Base-by-base conservation (phyloP, 1,139 yeast species). In the Hyphopichia wangnamkhiaoensis region DNA sequence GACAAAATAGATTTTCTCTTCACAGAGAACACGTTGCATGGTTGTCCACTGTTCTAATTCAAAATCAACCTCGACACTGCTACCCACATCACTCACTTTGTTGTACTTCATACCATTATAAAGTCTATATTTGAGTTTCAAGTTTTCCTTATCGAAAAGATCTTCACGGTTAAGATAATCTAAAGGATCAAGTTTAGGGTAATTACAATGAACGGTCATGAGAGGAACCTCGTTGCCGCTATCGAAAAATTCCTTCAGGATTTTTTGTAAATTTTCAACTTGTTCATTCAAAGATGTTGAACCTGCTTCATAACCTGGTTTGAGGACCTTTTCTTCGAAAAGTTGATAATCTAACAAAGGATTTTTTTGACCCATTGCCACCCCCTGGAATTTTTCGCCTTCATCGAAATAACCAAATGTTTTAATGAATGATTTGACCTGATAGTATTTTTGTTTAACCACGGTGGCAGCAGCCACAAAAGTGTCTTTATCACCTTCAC, bases 401-500 rank as follows among this genome's bases (percentile, higher is more conserved):
- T 43, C 38, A 35, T 61, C 64, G 15, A 47, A 28, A 39, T 65
- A 65, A 1, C 75, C 74, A 34, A 55, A 42, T 1, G 74, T 63
- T 33, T 47, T 46, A 17, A 69, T 63, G 38, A 48, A 58, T 2
- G 71, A 60, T 39, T 52, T 74, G 7, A 80, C 76, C 52, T 79
- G 85, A 52, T 80, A 80, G 38, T 65, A 78, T 2, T 63, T 61
- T 43, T 75, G 68, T 1, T 63, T 59, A 8, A 71, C 65, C n/a
- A 66, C 74, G 36, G 61, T 57, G 1, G 84, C 82, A 1, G 83
- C 85, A 0, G 83, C 76, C 18, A 69, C 65, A 52, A 79, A 80
- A 0, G 87, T 81, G 45, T 81, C 87, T 51, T 81, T 81, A 48
- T 81, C 88, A 37, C 87, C 87, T 57, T 80, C 85, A 27, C 87